These are phyloP conservation scores for Scytalidium sp. DNA, from an alignment of 2,329 filamentous ascomycete genomes.

Conservation along the genomic window DNA sequence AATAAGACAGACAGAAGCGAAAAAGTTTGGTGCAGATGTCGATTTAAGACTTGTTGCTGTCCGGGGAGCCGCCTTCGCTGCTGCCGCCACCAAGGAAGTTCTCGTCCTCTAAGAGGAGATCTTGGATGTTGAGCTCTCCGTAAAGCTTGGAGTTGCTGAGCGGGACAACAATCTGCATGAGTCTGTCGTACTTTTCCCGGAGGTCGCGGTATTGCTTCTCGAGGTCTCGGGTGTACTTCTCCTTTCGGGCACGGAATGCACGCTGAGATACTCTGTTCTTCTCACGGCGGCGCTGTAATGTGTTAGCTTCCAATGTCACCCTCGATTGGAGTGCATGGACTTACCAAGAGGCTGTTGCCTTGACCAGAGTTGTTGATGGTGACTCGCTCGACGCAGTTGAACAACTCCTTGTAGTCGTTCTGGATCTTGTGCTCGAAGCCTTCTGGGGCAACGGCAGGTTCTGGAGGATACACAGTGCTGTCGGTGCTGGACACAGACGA, in stretches of 20 bases:
- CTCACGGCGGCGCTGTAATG: slow-evolving; percentile 9
- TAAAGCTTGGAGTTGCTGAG: neutral
- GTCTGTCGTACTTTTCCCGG: slow-evolving; percentile 1
- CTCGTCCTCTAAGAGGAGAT: neutral
- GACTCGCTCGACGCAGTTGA: neutral
- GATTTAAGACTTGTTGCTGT: neutral
- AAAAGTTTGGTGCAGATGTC: no score
- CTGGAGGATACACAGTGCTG: neutral
- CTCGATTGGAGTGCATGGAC: neutral
- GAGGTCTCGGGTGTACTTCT: slow-evolving; percentile 12
- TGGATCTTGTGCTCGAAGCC: neutral
- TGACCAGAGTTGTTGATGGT: neutral
- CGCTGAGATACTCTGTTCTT: slow-evolving; percentile 13
- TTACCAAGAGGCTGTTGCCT: neutral
- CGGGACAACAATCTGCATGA: neutral
- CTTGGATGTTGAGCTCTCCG: neutral
- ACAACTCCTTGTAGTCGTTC: neutral
- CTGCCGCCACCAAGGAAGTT: neutral
- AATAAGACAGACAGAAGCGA: neutral
- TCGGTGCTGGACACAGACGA: neutral
- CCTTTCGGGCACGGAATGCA: slow-evolving; percentile 10
- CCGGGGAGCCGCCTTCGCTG: neutral
- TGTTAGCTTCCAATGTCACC: neutral
- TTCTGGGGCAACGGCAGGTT: neutral
- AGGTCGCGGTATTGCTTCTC: slow-evolving; percentile 8